A percentile compares a stretch with the other conserved stretches of the same genome.
Evolutionary conservation across 2,329 filamentous ascomycete species (phyloP).

Genomic region (Microcyclospora pomicola): DNA sequence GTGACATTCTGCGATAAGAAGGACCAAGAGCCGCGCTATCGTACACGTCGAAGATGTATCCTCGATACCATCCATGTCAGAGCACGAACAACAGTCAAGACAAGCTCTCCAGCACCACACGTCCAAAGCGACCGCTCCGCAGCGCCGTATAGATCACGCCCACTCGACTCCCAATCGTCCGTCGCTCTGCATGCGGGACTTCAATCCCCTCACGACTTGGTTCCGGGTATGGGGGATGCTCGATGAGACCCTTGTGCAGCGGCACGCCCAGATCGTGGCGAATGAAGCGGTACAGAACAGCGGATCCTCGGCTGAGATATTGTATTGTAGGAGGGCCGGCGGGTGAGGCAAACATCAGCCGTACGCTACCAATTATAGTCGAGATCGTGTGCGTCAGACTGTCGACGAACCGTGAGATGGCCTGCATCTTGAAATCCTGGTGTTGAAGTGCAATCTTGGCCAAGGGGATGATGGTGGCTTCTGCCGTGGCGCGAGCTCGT

Average conservation of each 20-base stretch:
- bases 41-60: too few relatives aligned
- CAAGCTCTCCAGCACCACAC: slow-evolving; percentile 7
- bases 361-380: too few relatives aligned
- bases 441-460: slow-evolving; percentile 1
- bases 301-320: slow-evolving; percentile 9
- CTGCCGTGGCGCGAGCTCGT: slow-evolving; percentile 3
- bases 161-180: slow-evolving; percentile 10
- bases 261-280: slow-evolving; percentile 9
- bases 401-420: too few relatives aligned
- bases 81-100: slow-evolving; percentile 1
- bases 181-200: slow-evolving; percentile 5
- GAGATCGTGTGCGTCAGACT: too few relatives aligned
- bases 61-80: too few relatives aligned
- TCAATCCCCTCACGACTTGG: slow-evolving; percentile 1
- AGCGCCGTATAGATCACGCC: slow-evolving; percentile 14
- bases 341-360: too few relatives aligned
- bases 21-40: too few relatives aligned
- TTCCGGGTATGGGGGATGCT: slow-evolving; percentile 11
- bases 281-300: slow-evolving; percentile 11
- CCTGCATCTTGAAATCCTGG: too few relatives aligned
- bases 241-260: slow-evolving; percentile 12
- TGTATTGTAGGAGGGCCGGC: not conserved
- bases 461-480: slow-evolving; percentile 4
- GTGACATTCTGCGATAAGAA: too few relatives aligned
- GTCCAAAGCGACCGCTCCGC: slow-evolving; percentile 9